Evolutionary conservation across 768 basidiomycete species (phyloP).

Genomic region (Xerocomellus dryophilus): DNA sequence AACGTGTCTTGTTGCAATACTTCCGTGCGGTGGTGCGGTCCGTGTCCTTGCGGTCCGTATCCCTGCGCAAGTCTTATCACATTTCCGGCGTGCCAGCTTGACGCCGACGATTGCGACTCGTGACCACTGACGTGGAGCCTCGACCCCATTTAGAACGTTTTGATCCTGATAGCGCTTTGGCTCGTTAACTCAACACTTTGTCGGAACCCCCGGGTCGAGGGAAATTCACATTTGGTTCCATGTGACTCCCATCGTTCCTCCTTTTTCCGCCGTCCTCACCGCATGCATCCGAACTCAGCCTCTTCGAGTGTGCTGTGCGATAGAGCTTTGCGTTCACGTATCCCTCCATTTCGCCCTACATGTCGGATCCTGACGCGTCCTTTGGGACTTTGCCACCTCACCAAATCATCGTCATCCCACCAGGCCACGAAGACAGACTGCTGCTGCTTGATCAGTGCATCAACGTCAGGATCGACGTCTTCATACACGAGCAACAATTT

Average conservation of each 20-base stretch:
- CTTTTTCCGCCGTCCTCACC: not conserved
- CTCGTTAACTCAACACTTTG: not conserved
- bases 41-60: not conserved
- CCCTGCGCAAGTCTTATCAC: not conserved
- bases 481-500: slow-evolving; percentile 57
- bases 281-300: slow-evolving; percentile 2
- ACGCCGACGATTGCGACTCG: slow-evolving; percentile 2
- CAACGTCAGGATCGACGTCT: slow-evolving; percentile 50
- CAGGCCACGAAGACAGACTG: slow-evolving; percentile 37
- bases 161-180: slow-evolving; percentile 15
- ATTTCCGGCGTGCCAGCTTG: slow-evolving; percentile 8
- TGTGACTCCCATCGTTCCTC: slow-evolving; percentile 7
- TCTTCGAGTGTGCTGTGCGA: slow-evolving; percentile 19
- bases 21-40: not conserved
- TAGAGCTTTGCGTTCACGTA: slow-evolving; percentile 5
- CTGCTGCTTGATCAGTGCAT: slow-evolving; percentile 64
- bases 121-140: not conserved
- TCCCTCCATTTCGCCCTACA: slow-evolving; percentile 4
- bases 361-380: slow-evolving; percentile 17
- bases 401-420: slow-evolving; percentile 52
- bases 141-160: slow-evolving; percentile 2
- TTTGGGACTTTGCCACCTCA: slow-evolving; percentile 38
- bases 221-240: slow-evolving; percentile 9
- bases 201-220: slow-evolving; percentile 18
- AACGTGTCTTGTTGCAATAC: not conserved